Evolutionary conservation across 169 alveolate genomes (phyloP).

Genomic region (Plasmodium fragile): DNA sequence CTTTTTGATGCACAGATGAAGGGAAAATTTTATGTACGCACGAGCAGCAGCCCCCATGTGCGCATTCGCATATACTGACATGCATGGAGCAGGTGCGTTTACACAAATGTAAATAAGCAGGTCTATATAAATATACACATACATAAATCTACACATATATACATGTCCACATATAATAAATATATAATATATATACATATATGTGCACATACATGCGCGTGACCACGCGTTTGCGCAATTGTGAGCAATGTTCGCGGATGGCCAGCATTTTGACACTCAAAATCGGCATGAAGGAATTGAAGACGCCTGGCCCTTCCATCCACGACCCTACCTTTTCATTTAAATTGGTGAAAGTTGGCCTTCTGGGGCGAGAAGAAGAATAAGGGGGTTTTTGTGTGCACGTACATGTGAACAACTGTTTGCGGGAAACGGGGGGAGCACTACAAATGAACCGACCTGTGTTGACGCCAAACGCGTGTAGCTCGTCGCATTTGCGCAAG

Average conservation of each 20-base stretch:
- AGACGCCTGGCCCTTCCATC: neutral
- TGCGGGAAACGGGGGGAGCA: neutral
- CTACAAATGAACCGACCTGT: constrained; percentile 2
- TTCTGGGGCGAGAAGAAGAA: neutral
- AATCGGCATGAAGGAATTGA: neutral
- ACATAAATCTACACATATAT: neutral
- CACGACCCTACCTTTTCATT: neutral
- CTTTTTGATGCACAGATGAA: constrained; percentile 24
- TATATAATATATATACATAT: constrained; percentile 9
- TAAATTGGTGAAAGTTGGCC: neutral
- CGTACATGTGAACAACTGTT: neutral
- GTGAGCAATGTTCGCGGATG: neutral
- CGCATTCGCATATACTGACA: neutral
- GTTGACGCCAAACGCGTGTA: neutral
- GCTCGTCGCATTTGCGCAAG: neutral
- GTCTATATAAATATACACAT: neutral
- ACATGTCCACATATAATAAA: neutral
- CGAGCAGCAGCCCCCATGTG: neutral
- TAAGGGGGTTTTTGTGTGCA: neutral
- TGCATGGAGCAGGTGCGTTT: neutral
- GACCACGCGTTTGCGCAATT: neutral
- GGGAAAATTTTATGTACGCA: neutral
- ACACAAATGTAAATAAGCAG: neutral
- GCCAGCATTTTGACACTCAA: neutral
- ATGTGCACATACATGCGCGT: neutral